These are phyloP conservation scores for Penicillium frequentans DNA, from an alignment of 2,329 filamentous ascomycete species.

Conservation along the genomic window DNA sequence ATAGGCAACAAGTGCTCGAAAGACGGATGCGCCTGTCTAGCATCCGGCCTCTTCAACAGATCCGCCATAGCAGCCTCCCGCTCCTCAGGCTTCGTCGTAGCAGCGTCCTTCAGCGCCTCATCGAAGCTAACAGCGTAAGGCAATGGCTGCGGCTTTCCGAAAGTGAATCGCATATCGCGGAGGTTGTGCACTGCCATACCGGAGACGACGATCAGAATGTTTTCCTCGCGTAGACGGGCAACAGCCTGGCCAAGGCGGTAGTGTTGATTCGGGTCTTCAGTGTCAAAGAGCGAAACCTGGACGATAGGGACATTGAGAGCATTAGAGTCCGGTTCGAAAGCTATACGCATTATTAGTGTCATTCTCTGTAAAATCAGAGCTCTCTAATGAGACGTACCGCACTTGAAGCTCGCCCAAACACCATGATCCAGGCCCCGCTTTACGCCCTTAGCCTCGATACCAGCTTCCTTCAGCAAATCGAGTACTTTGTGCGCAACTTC, in stretches of 20 bases:
- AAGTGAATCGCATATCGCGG: slow-evolving; percentile 53
- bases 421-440: slow-evolving; percentile 72
- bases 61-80: slow-evolving; percentile 47
- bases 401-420: slow-evolving; percentile 69
- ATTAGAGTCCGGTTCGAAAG: slow-evolving; percentile 63
- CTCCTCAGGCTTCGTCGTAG: slow-evolving; percentile 48
- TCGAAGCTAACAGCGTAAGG: slow-evolving; percentile 66
- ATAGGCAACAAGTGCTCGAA: slow-evolving; percentile 65
- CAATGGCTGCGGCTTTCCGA: slow-evolving; percentile 48
- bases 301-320: slow-evolving; percentile 67
- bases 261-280: slow-evolving; percentile 65
- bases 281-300: slow-evolving; percentile 68
- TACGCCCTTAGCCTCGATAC: slow-evolving; percentile 60
- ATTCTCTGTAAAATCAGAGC: background rate
- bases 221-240: slow-evolving; percentile 64
- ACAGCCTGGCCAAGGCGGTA: slow-evolving; percentile 68
- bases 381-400: slow-evolving; percentile 35
- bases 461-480: slow-evolving; percentile 53
- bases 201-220: slow-evolving; percentile 67
- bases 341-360: slow-evolving; percentile 30
- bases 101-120: slow-evolving; percentile 65
- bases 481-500: slow-evolving; percentile 62
- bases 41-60: slow-evolving; percentile 53
- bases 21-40: slow-evolving; percentile 62
- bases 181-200: slow-evolving; percentile 77